Evolutionary conservation across 352 stramenopile genomes (phyloP).

Genomic region (Phytophthora citricola): DNA sequence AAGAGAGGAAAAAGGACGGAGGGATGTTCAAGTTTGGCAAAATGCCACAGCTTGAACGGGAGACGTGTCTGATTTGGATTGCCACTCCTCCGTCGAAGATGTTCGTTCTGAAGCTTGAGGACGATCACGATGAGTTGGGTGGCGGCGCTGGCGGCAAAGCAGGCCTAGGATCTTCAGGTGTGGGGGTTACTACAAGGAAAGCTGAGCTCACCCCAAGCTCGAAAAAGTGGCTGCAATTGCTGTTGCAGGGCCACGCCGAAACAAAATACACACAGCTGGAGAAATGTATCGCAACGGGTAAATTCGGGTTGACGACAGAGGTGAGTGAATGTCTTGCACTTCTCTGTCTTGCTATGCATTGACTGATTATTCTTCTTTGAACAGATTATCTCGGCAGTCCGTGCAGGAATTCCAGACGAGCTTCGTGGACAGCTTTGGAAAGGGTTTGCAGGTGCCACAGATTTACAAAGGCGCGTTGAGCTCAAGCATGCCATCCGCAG

Average conservation of each 20-base stretch:
- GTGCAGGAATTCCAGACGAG: conserved; percentile 80
- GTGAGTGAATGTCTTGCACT: conserved; percentile 31
- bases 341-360: not conserved
- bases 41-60: conserved; percentile 56
- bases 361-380: conserved; percentile 1
- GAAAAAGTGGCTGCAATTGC: conserved; percentile 78
- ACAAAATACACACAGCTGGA: conserved; percentile 87
- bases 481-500: conserved; percentile 62
- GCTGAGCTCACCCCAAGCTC: conserved; percentile 68
- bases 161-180: conserved; percentile 32
- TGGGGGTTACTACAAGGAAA: conserved; percentile 35
- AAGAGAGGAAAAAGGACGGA: conserved; percentile 78
- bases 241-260: conserved; percentile 79
- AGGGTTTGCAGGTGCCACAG: conserved; percentile 69
- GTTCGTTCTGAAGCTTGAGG: conserved; percentile 83
- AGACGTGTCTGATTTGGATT: conserved; percentile 83
- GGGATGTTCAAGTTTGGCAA: conserved; percentile 80
- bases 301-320: conserved; percentile 70
- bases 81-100: conserved; percentile 85
- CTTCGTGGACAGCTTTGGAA: conserved; percentile 78
- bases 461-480: conserved; percentile 68
- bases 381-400: conserved; percentile 78
- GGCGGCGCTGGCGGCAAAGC: conserved; percentile 25
- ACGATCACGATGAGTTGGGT: conserved; percentile 56
- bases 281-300: conserved; percentile 68